Conservation (phyloP, 179 eudicot genomes). For the Gypsophila paniculata region DNA sequence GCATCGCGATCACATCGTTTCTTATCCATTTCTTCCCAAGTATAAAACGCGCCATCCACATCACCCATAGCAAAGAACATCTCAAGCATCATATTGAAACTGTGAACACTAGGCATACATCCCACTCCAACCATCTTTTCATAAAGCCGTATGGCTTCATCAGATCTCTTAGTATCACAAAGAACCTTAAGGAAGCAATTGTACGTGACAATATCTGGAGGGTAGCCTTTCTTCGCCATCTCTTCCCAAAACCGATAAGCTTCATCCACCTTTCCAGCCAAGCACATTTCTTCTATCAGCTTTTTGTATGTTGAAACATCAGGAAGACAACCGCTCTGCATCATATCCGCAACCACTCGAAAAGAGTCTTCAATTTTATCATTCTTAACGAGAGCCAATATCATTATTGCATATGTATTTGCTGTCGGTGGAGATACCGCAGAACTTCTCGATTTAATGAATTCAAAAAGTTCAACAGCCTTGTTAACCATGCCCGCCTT, state of each 20-base stretch:
- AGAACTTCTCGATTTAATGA: constrained; percentile 58
- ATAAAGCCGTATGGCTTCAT: constrained; percentile 64
- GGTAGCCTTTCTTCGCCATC: constrained; percentile 78
- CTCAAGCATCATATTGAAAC: constrained; percentile 67
- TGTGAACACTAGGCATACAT: constrained; percentile 81
- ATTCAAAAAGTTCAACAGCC: constrained; percentile 63
- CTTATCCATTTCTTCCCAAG: constrained; percentile 76
- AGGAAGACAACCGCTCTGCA: constrained; percentile 75
- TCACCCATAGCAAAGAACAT: constrained; percentile 69
- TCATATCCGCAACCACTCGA: constrained; percentile 63
- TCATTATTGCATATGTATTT: constrained; percentile 71
- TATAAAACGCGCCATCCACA: constrained; percentile 64
- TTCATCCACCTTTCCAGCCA: constrained; percentile 56
- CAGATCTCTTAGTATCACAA: constrained; percentile 59
- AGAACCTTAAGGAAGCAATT: constrained; percentile 91
- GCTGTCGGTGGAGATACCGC: constrained; percentile 72
- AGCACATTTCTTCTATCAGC: constrained; percentile 80
- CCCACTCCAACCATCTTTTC: constrained; percentile 54
- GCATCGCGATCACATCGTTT: constrained; percentile 55
- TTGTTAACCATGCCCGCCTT: constrained; percentile 66
- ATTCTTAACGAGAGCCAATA: constrained; percentile 56
- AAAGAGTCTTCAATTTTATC: constrained; percentile 60
- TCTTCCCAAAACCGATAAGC: constrained; percentile 71
- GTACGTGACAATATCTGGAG: constrained; percentile 86
- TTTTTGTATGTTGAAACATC: constrained; percentile 88